phyloP scores from a whole-genome alignment of 768 basidiomycete genomes.

The Leucogyrophana mollusca region DNA sequence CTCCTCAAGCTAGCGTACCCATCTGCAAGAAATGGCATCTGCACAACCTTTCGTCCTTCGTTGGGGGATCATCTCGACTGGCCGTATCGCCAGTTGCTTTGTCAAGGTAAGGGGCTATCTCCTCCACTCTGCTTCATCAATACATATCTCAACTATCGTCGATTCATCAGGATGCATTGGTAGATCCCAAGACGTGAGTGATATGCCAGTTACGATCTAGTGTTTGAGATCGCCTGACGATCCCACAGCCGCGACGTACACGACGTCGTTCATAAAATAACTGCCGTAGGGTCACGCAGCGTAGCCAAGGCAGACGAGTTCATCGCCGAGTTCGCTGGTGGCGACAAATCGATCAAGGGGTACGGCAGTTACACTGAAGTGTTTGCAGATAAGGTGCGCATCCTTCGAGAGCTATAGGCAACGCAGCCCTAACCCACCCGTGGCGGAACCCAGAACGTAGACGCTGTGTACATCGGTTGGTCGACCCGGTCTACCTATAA shows the following conservation, averaged over 20 bases:
- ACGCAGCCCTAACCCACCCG: conserved; percentile 1
- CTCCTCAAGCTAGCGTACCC: background rate
- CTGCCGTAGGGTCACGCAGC: conserved; percentile 76
- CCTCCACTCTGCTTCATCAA: background rate
- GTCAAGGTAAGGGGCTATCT: conserved; percentile 47
- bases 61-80: conserved; percentile 91
- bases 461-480: conserved; percentile 74
- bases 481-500: background rate
- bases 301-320: conserved; percentile 70
- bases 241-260: conserved; percentile 56
- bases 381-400: conserved; percentile 58
- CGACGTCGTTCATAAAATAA: conserved; percentile 67
- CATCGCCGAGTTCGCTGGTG: conserved; percentile 50
- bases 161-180: conserved; percentile 60
- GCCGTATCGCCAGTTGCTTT: conserved; percentile 66
- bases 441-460: conserved; percentile 51
- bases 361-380: conserved; percentile 77
- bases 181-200: conserved; percentile 73
- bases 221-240: background rate
- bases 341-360: conserved; percentile 56
- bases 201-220: conserved; percentile 8
- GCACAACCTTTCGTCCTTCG: conserved; percentile 47
- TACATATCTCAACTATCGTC: background rate
- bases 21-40: conserved; percentile 13
- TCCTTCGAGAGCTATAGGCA: conserved; percentile 6